Evolutionary conservation across 2,329 filamentous ascomycete species (phyloP), one percentile per base, ranked within the genome.

Genomic region (Chrysoporthe cubensis): DNA sequence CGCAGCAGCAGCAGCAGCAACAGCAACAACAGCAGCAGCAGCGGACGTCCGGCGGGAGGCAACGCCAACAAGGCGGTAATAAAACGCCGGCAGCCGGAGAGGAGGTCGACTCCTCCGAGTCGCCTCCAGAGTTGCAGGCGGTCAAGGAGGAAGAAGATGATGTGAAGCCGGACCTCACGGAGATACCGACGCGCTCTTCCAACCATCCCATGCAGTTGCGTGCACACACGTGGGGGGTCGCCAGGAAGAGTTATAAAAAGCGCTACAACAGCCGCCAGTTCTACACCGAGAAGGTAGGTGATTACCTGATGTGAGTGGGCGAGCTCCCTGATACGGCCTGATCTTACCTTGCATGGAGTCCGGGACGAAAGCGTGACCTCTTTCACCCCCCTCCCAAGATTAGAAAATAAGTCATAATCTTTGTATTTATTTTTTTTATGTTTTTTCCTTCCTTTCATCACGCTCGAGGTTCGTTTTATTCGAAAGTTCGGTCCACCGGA

Each of bases 271-370:
- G 50, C 50, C 50, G 50, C 21, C 50, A 32, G 50, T 1, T 26
- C 13, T 54, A 54, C 11, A 32, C 50, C 13, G 50, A 54, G 32
- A 14, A 54, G 50, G 50, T 54, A 54, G 50, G 50, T 54, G 50
- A 4, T 32, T 54, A 54, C 5, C 26, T 54, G 50, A 54, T 54
- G 50, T 54, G 26, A 54, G 26, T 54, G 50, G 32, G 50, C 11
- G 14, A 16, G 14, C 26, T 32, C 26, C 32, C 2, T 16, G 6
- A 40, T 16, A 54, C 50, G 11, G 11, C 32, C 50, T 54, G 50
- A 9, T 50, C 8, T 18, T 50, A 26, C 11, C n/a, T n/a, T 50
- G 18, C 46, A 21, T 4, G 3, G 11, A 21, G 8, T 50, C n/a
- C 11, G 21, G 4, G 21, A 52, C 3, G 4, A 32, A 7, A 9